Evolutionary conservation across 495 filamentous ascomycete genomes (phyloP).

Genomic region (Penicillium riverlandense): DNA sequence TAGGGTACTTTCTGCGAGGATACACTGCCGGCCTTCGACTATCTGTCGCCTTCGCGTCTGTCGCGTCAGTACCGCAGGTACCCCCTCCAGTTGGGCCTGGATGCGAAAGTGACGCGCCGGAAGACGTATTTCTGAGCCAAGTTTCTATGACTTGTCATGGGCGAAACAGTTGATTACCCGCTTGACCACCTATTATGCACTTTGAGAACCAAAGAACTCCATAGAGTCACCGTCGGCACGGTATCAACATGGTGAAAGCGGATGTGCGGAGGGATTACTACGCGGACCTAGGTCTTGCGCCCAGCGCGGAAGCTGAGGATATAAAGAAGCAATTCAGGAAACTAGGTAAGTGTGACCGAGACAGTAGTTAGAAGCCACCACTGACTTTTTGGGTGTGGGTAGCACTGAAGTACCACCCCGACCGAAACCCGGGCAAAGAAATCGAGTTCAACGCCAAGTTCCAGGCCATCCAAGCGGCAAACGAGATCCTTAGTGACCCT

Average conservation of each 20-base stretch:
- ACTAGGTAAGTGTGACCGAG: slow-evolving; percentile 49
- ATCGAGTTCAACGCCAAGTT: slow-evolving; percentile 72
- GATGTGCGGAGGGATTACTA: slow-evolving; percentile 79
- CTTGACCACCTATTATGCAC: slow-evolving; percentile 13
- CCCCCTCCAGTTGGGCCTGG: no score
- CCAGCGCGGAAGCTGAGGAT: slow-evolving; percentile 57
- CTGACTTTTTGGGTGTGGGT: not conserved
- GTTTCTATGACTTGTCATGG: slow-evolving; percentile 4
- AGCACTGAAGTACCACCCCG: slow-evolving; percentile 85
- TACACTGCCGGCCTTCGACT: not conserved
- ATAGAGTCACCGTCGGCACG: slow-evolving; percentile 2
- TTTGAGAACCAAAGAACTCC: slow-evolving; percentile 1
- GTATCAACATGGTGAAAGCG: slow-evolving; percentile 61
- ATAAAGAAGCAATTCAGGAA: slow-evolving; percentile 84
- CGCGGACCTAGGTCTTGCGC: slow-evolving; percentile 64
- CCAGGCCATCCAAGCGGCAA: slow-evolving; percentile 75
- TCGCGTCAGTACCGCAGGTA: no score
- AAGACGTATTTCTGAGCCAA: no score
- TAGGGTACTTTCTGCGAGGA: not conserved
- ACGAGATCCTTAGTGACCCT: slow-evolving; percentile 73
- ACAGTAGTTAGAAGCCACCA: not conserved
- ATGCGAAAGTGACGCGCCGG: no score
- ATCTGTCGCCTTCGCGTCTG: not conserved
- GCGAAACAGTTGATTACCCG: slow-evolving; percentile 2
- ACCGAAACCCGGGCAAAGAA: slow-evolving; percentile 81